Conservation (phyloP, 257 asterid genomes). For the Osmanthus fragrans region DNA sequence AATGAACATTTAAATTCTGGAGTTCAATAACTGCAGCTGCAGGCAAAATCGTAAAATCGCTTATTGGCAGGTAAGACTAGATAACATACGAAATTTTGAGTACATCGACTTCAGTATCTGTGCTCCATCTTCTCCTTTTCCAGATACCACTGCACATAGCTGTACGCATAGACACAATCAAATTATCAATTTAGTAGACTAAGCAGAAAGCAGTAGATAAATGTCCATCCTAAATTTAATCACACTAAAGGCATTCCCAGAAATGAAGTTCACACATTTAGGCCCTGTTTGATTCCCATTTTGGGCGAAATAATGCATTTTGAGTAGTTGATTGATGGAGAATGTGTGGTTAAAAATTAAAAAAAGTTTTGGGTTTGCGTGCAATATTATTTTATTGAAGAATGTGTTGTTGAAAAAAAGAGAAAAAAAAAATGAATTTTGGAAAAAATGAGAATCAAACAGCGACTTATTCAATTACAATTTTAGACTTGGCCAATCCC, state of each 20-base stretch:
- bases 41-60: neutral
- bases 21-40: constrained; percentile 20
- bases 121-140: constrained; percentile 27
- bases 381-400: no score
- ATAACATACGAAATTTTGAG: neutral
- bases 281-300: no score
- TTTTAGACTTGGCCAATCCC: neutral
- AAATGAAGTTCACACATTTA: neutral
- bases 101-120: neutral
- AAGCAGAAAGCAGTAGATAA: neutral
- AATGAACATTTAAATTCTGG: neutral
- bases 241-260: neutral
- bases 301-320: no score
- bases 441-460: no score
- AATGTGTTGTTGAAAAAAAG: no score
- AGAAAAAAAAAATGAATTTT: no score
- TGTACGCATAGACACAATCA: neutral
- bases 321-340: no score
- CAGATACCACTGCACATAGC: constrained; percentile 22
- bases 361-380: no score
- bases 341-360: no score
- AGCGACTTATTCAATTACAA: neutral
- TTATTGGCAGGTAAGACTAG: constrained; percentile 15
- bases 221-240: neutral
- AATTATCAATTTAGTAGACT: neutral